phyloP scores from a whole-genome alignment of 2,329 filamentous ascomycete genomes.

The Amphichorda felina region DNA sequence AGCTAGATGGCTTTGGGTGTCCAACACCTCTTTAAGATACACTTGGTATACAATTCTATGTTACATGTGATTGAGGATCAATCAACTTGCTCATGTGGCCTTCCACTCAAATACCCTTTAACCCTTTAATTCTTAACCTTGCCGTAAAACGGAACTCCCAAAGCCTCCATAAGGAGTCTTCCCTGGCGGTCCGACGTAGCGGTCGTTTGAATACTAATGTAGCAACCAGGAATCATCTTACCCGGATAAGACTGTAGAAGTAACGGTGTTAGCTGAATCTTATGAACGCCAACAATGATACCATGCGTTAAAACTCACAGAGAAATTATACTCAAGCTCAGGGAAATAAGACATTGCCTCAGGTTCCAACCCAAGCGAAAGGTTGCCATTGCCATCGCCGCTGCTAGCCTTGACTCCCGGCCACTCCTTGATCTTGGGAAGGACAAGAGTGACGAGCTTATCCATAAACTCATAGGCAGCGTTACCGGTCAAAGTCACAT shows the following conservation, averaged over 20 bases:
- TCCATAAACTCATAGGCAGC: conserved; percentile 83
- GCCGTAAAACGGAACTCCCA: conserved; percentile 61
- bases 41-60: too few species aligned
- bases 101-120: too few species aligned
- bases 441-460: conserved; percentile 79
- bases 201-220: conserved; percentile 74
- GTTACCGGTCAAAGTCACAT: conserved; percentile 65
- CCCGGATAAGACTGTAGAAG: conserved; percentile 42
- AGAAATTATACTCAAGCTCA: conserved; percentile 89
- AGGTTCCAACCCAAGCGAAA: conserved; percentile 67
- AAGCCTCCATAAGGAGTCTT: conserved; percentile 48
- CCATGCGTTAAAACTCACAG: conserved; percentile 46
- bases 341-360: conserved; percentile 77
- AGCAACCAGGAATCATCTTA: conserved; percentile 72
- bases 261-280: conserved; percentile 6
- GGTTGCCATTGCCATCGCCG: conserved; percentile 81
- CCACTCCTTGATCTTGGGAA: conserved; percentile 96
- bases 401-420: conserved; percentile 52
- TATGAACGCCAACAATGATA: conserved; percentile 5
- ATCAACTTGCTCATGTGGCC: too few species aligned
- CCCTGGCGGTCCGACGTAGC: conserved; percentile 80
- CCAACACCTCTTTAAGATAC: too few species aligned
- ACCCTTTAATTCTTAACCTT: conserved; percentile 41
- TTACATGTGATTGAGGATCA: too few species aligned
- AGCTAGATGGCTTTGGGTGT: too few species aligned